These are phyloP conservation scores for Musa itinerans DNA, from an alignment of 176 grass and related monocot genomes.

Conservation along the genomic window DNA sequence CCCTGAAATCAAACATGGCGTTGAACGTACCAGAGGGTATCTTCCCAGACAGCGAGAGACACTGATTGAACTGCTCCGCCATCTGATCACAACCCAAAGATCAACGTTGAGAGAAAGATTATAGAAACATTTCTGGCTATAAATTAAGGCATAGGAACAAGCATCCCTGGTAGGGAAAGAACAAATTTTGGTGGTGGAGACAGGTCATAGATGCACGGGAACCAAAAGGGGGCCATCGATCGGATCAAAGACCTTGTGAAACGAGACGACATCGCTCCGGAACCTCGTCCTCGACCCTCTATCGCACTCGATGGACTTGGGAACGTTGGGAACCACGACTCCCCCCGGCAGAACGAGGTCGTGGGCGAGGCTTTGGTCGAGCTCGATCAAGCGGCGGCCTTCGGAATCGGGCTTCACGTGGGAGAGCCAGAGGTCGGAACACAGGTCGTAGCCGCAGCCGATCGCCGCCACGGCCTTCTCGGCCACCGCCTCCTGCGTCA, in stretches of 20 bases:
- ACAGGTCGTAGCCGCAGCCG: slow-evolving; percentile 67
- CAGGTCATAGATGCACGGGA: neutral
- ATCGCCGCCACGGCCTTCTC: slow-evolving; percentile 58
- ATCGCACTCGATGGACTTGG: slow-evolving; percentile 50
- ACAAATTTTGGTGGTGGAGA: neutral
- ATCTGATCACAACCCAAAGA: slow-evolving; percentile 28
- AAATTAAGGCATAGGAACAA: neutral
- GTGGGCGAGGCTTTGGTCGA: slow-evolving; percentile 10
- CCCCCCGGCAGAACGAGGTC: slow-evolving; percentile 53
- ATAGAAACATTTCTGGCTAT: neutral
- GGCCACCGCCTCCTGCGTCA: slow-evolving; percentile 48
- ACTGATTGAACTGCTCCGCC: slow-evolving; percentile 71
- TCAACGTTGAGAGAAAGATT: neutral
- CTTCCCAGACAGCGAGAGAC: slow-evolving; percentile 44
- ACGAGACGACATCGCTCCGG: slow-evolving; percentile 67
- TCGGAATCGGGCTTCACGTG: slow-evolving; percentile 29
- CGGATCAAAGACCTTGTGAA: slow-evolving; percentile 32
- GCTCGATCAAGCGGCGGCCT: slow-evolving; percentile 28
- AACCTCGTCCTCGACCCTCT: slow-evolving; percentile 65
- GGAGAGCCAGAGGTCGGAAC: slow-evolving; percentile 34
- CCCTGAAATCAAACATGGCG: slow-evolving; percentile 61
- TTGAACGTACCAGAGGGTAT: slow-evolving; percentile 80
- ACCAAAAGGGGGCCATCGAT: neutral
- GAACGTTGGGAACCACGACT: slow-evolving; percentile 33
- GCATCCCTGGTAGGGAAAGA: neutral